phyloP scores from a whole-genome alignment of 2,329 filamentous ascomycete genomes.

The Cordyceps pruinosa region DNA sequence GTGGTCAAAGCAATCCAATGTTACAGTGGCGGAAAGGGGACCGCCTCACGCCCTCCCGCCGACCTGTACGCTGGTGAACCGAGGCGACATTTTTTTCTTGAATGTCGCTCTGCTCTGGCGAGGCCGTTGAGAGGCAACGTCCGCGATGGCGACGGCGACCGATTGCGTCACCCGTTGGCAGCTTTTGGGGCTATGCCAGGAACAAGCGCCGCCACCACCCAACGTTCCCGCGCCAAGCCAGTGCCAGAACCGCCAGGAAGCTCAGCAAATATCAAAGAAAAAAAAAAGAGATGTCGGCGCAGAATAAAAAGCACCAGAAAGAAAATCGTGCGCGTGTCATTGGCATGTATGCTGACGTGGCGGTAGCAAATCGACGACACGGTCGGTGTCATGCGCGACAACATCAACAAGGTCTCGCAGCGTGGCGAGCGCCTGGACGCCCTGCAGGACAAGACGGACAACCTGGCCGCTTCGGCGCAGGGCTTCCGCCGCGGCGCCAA shows the following conservation, averaged over 20 bases:
- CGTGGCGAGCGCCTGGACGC: slow-evolving; percentile 84
- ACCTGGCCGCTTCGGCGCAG: slow-evolving; percentile 85
- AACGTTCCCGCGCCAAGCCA: neutral
- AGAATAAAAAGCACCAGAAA: neutral
- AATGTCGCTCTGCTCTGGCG: neutral
- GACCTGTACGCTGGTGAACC: neutral
- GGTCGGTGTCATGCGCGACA: slow-evolving; percentile 90
- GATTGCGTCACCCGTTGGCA: slow-evolving; percentile 2
- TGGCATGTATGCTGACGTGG: slow-evolving; percentile 15
- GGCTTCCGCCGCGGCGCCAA: slow-evolving; percentile 96
- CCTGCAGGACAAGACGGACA: slow-evolving; percentile 90
- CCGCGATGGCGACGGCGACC: neutral
- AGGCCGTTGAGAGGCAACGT: neutral
- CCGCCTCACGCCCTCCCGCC: too few relatives aligned
- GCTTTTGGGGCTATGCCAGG: neutral
- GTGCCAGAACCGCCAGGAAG: neutral
- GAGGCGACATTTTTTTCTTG: neutral
- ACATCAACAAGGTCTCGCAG: slow-evolving; percentile 94
- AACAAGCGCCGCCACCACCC: neutral
- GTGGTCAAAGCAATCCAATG: neutral
- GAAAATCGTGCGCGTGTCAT: neutral
- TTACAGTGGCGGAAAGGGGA: neutral
- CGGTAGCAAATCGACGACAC: slow-evolving; percentile 93
- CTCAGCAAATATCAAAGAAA: neutral
- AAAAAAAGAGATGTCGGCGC: neutral